Percentiles rank a stretch among this genome's conserved stretches.
These are phyloP conservation scores for Cercospora sojina DNA, from an alignment of 2,329 filamentous ascomycete species.

Conservation along the genomic window DNA sequence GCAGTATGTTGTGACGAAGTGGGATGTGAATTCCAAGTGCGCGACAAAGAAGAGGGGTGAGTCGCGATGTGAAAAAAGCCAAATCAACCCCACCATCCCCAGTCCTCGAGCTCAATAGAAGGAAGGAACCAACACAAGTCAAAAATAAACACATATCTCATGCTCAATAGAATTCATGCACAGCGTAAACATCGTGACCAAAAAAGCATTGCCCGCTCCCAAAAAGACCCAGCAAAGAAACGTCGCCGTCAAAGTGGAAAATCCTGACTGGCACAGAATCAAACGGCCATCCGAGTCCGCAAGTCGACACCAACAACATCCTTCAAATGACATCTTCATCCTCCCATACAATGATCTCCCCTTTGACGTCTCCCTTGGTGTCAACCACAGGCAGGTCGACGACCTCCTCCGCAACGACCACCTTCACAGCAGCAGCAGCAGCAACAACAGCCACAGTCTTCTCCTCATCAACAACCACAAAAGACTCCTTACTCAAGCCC, in stretches of 20 bases:
- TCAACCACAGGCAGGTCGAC: not conserved
- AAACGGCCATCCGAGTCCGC: not conserved
- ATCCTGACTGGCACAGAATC: conserved; percentile 1
- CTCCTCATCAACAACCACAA: conserved; percentile 31
- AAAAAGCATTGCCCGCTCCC: not conserved
- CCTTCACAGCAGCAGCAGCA: conserved; percentile 18
- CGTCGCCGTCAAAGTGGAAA: not conserved
- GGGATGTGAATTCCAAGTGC: not conserved
- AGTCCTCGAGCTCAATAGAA: not conserved
- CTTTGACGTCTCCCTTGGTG: conserved; percentile 18
- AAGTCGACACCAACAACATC: not conserved
- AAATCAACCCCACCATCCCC: not conserved
- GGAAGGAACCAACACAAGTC: not conserved
- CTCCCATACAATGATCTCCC: conserved; percentile 34
- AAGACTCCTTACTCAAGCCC: conserved; percentile 35
- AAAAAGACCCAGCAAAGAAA: not conserved
- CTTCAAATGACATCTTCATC: conserved; percentile 18
- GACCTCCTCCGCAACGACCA: conserved; percentile 2
- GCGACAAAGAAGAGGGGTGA: not conserved
- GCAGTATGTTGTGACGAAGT: not conserved
- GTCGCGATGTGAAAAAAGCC: not conserved
- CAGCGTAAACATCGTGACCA: not conserved
- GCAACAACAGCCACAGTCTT: not conserved
- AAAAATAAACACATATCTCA: not conserved
- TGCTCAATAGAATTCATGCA: not conserved